Evolutionary conservation across 176 grass and related monocot genomes (phyloP).

Genomic region (Oryza punctata): DNA sequence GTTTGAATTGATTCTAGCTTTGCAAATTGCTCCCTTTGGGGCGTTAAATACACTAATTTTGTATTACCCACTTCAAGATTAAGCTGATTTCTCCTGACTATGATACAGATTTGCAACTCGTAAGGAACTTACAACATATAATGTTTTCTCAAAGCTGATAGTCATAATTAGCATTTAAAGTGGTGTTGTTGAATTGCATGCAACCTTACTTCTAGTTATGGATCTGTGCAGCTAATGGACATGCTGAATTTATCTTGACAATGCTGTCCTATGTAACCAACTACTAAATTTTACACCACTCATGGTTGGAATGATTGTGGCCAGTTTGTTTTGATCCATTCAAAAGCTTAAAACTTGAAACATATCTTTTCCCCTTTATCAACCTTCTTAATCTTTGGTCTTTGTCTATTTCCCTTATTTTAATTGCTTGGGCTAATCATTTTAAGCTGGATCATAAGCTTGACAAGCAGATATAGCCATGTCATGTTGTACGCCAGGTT

Average conservation of each 20-base stretch:
- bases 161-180: neutral
- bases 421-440: neutral
- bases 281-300: neutral
- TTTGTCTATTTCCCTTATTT: neutral
- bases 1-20: slow-evolving; percentile 3
- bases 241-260: slow-evolving; percentile 11
- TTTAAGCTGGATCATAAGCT: neutral
- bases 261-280: slow-evolving; percentile 3
- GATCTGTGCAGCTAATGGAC: neutral
- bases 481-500: neutral
- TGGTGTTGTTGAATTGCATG: neutral
- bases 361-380: neutral
- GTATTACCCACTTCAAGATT: neutral
- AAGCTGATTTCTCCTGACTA: neutral
- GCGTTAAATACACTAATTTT: neutral
- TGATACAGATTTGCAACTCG: neutral
- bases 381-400: neutral
- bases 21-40: neutral
- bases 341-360: neutral
- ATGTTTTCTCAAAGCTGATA: neutral
- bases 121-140: slow-evolving; percentile 2
- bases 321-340: neutral
- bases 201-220: neutral
- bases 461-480: neutral
- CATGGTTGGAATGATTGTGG: slow-evolving; percentile 17